Base-by-base conservation (phyloP, 345 rosid species). In the Rhizophora mangle region DNA sequence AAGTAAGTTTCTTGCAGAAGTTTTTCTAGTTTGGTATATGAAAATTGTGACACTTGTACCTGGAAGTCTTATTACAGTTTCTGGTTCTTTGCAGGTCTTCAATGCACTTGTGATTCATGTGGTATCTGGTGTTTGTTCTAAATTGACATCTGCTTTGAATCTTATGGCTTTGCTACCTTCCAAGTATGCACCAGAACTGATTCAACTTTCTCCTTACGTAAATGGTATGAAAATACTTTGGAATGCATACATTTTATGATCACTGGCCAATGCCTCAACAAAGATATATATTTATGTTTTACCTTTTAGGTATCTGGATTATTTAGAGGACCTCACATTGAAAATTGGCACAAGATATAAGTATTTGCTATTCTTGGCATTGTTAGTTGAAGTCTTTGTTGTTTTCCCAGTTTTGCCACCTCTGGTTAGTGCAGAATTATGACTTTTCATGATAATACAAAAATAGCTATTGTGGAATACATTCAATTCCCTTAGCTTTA, bases 71-170 rank as follows among this genome's bases (percentile, higher is more conserved):
- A 66, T 24, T 79, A 64, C 62, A 74, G 60, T 62, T 3, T 29
- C 1, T 3, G 24, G 0, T 68, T 62, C 70, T 62, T 29, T 67
- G 81, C 90, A 91, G 97, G 76, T 92, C 72, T 85, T 89, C 68
- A 89, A 92, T 78, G 85, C 89, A 75, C 79, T 91, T 76, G 82
- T 92, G 72, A 85, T 88, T 67, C 96, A 92, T 79, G 86, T 92
- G 61, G 97, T 96, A 75, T 86, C 93, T 68, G 92, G 86, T 70
- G 82, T 87, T 76, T 82, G 72, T 71, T 81, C 69, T 62, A 93
- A 92, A 83, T 87, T 85, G 68, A 82, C 84, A 76, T 87, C 93
- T 78, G 90, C 92, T 79, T 74, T 89, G 69, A 85, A 92, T 74
- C 75, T 82, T 71, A 76, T 92, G 88, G 78, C 79, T 51, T 74